Base-by-base conservation (phyloP, 129 eudicot genomes). In the Escallonia herrerae region DNA sequence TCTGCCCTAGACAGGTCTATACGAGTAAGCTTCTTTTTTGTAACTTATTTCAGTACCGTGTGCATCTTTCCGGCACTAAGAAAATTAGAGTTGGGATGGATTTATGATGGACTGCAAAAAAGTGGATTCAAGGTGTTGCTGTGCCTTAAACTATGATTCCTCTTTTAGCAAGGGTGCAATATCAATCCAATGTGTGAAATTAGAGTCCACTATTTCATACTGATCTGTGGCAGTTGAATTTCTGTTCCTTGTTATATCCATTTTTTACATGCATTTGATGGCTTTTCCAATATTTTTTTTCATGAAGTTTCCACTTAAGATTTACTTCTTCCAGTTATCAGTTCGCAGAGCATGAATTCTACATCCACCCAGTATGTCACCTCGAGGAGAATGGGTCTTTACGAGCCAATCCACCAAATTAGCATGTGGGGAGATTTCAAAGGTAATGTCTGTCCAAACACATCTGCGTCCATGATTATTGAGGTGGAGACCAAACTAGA, bases 401-500 rank as follows among this genome's bases (percentile, higher is more conserved):
- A 80, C 46, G 99, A 93, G 43, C 86, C 96, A 40, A 80, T 93
- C 74, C 86, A 81, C 64, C 98, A 81, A 68, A 76, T 93, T 76
- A 80, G 77, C 74, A 81, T 90, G 88, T 93, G 99, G 99, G 89
- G 83, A 61, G 96, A 93, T 77, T 87, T 76, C 68, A 87, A 84
- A 82, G 89, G 86, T 45, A 79, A 76, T 54, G 77, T 81, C 39
- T 91, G 67, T 69, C 79, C 79, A 37, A 87, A 85, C 68, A 66
- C 90, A 60, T 71, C 95, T 44, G 68, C 89, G 8, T 68, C 90
- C 48, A 59, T 82, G 82, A 76, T 93, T 68, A 55, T 81, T n/a
- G 86, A 86, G 58, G 76, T 86, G 76, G 91, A 86, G 13, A 43
- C 84, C 5, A 81, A 80, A 75, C 70, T 83, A 65, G 91, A 86